Evolutionary conservation across 768 basidiomycete species (phyloP).

Genomic region (Inosperma sp.): DNA sequence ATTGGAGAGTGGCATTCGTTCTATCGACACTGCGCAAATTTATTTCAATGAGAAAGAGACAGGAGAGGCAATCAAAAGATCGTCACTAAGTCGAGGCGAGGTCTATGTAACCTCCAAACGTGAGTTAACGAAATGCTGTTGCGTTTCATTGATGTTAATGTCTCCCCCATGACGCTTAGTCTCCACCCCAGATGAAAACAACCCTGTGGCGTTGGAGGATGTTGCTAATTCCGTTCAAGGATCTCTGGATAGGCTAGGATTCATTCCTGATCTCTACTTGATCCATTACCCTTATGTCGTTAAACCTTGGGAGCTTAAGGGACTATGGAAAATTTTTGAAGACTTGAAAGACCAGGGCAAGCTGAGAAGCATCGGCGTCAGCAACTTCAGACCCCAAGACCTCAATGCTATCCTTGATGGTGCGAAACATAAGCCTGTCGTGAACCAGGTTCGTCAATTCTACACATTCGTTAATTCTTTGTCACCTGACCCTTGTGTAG

Average conservation of each 20-base stretch:
- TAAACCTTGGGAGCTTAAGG: slow-evolving; percentile 23
- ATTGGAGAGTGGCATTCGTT: slow-evolving; percentile 41
- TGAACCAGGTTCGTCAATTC: slow-evolving; percentile 41
- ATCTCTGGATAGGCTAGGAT: slow-evolving; percentile 44
- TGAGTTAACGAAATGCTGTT: slow-evolving; percentile 11
- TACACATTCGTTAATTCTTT: not conserved
- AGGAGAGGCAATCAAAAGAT: slow-evolving; percentile 34
- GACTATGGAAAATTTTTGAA: slow-evolving; percentile 50
- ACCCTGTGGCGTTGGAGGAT: slow-evolving; percentile 25
- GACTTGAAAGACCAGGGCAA: slow-evolving; percentile 39
- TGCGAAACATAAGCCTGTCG: slow-evolving; percentile 47
- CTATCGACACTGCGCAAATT: slow-evolving; percentile 49
- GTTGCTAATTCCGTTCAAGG: slow-evolving; percentile 41
- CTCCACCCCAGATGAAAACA: slow-evolving; percentile 12
- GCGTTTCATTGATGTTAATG: not conserved
- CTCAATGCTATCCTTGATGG: slow-evolving; percentile 40
- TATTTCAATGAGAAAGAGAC: slow-evolving; percentile 45
- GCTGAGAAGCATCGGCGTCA: slow-evolving; percentile 45
- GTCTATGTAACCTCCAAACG: slow-evolving; percentile 49
- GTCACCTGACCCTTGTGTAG: slow-evolving; percentile 11
- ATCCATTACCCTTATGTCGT: slow-evolving; percentile 41
- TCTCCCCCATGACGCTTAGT: slow-evolving; percentile 8
- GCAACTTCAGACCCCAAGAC: slow-evolving; percentile 47
- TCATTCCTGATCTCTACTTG: slow-evolving; percentile 50
- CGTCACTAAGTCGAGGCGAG: slow-evolving; percentile 32